Percentiles rank a stretch among this genome's conserved stretches.
phyloP scores from a whole-genome alignment of 768 basidiomycete genomes.

The Amanita jacksonii region DNA sequence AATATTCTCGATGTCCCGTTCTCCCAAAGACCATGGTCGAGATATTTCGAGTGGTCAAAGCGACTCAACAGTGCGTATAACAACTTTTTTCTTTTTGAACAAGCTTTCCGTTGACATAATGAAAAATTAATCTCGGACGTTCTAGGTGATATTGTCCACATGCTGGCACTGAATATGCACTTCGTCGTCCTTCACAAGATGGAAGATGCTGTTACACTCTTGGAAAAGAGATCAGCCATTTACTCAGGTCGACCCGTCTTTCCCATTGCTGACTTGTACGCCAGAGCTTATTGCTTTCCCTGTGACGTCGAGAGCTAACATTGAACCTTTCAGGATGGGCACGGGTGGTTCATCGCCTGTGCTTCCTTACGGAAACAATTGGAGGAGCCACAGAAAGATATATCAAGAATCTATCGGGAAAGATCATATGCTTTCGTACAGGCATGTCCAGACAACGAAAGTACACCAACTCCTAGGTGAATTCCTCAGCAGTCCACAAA shows the following conservation, averaged over 20 bases:
- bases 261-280: background rate
- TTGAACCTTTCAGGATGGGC: too few species aligned
- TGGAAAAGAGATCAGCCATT: background rate
- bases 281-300: too few species aligned
- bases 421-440: too few species aligned
- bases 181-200: background rate
- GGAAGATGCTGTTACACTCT: background rate
- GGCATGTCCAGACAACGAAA: too few species aligned
- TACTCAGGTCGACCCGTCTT: background rate
- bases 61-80: background rate
- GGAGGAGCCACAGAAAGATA: background rate
- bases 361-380: background rate
- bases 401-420: background rate
- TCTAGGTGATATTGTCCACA: too few species aligned
- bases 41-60: background rate
- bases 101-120: too few species aligned
- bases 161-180: background rate
- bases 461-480: too few species aligned
- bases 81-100: too few species aligned
- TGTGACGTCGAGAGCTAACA: too few species aligned
- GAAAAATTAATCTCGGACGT: too few species aligned
- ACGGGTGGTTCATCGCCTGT: background rate
- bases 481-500: too few species aligned
- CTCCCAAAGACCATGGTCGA: background rate
- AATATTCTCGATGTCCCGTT: too few species aligned